A percentile compares a stretch with the other conserved stretches of the same genome.
phyloP scores from a whole-genome alignment of 73 alveolate genomes.

The Tetrahymena elliotti region DNA sequence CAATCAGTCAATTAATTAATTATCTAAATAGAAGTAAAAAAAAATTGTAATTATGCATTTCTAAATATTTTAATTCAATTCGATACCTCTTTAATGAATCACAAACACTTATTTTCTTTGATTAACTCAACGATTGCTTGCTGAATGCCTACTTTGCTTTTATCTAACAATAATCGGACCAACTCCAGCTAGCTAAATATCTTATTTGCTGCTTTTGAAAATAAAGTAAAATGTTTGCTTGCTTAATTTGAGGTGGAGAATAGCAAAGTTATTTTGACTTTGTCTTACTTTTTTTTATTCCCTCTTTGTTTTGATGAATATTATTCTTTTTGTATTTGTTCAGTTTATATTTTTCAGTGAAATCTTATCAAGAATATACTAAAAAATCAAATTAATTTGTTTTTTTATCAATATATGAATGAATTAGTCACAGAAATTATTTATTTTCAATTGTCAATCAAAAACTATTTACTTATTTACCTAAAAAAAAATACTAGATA shows the following conservation, averaged over 20 bases:
- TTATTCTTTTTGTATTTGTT: neutral
- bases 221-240: neutral
- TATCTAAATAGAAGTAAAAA: neutral
- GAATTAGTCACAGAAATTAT: too few relatives aligned
- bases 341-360: neutral
- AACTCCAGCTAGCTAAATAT: neutral
- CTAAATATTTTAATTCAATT: too few relatives aligned
- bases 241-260: neutral
- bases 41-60: neutral
- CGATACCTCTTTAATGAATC: neutral
- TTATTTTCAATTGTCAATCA: neutral
- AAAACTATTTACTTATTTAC: neutral
- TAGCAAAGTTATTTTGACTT: neutral
- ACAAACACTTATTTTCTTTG: too few relatives aligned
- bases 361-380: neutral
- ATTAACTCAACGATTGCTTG: neutral
- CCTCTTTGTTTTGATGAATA: neutral
- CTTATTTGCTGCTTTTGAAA: neutral
- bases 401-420: too few relatives aligned
- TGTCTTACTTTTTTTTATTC: neutral
- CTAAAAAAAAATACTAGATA: neutral
- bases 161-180: neutral
- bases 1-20: neutral
- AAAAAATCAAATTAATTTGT: neutral
- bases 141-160: neutral